A percentile compares a stretch with the other conserved stretches of the same genome.
These are phyloP conservation scores for Rhizophora mangle DNA, from an alignment of 345 rosid species.

Conservation along the genomic window DNA sequence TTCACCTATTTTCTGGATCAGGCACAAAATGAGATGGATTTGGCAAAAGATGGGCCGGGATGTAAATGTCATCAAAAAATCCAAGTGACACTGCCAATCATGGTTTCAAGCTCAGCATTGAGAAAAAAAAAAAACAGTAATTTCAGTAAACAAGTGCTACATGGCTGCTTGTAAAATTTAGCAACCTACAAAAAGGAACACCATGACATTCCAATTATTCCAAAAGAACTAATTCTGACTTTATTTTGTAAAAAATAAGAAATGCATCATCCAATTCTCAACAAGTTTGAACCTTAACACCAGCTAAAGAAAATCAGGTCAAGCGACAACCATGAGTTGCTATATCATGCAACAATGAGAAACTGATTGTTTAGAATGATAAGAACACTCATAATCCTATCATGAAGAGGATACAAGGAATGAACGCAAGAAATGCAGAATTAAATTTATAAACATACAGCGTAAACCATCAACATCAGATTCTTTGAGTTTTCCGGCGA, in stretches of 20 bases:
- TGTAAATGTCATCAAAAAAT: conserved; percentile 78
- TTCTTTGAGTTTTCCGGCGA: conserved; percentile 70
- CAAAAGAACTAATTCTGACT: too few species aligned
- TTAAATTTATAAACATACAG: conserved; percentile 46
- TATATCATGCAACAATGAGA: not conserved
- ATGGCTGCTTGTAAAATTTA: too few species aligned
- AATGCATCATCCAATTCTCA: not conserved
- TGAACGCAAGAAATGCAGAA: not conserved
- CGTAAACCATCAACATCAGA: conserved; percentile 65
- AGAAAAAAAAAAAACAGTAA: not conserved
- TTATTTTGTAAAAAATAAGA: not conserved
- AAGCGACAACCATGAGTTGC: not conserved
- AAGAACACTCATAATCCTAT: not conserved
- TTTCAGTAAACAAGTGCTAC: too few species aligned
- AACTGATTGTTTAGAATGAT: not conserved
- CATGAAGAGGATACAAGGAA: not conserved
- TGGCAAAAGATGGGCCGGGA: conserved; percentile 61
- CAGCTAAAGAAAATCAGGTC: not conserved
- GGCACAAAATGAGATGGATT: conserved; percentile 42
- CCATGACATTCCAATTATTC: too few species aligned
- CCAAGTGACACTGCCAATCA: conserved; percentile 76
- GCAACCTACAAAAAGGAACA: too few species aligned
- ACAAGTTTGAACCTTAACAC: not conserved
- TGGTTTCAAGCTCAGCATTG: conserved; percentile 13
- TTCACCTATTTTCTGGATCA: conserved; percentile 54